phyloP scores from a whole-genome alignment of 2,329 filamentous ascomycete genomes.

The Pseudocercospora macadamiae region DNA sequence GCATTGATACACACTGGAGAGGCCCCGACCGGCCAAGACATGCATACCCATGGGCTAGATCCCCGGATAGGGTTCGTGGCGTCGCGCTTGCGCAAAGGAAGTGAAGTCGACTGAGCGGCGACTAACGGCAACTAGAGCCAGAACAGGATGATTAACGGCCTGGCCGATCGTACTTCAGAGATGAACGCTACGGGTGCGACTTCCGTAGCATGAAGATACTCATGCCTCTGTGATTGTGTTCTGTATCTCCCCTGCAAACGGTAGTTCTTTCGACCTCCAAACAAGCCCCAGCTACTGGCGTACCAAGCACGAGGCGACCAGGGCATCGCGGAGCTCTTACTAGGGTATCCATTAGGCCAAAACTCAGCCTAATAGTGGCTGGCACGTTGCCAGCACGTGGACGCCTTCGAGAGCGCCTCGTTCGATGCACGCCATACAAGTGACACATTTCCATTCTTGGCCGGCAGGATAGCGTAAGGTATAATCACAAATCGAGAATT shows the following conservation, averaged over 20 bases:
- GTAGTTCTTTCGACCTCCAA: not conserved
- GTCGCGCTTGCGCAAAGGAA: slow-evolving; percentile 2
- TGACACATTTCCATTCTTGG: not conserved
- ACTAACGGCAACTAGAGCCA: not conserved
- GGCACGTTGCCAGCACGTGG: not conserved
- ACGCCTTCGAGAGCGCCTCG: not conserved
- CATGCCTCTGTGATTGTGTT: not conserved
- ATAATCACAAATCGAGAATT: not conserved
- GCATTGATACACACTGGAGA: not conserved
- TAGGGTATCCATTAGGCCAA: not conserved
- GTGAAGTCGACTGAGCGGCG: slow-evolving; percentile 5
- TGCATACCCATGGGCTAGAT: slow-evolving; percentile 4
- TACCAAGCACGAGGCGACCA: not conserved
- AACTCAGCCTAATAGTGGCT: not conserved
- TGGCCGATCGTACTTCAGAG: not conserved
- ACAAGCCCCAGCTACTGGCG: not conserved
- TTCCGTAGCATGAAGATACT: not conserved
- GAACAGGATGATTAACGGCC: not conserved
- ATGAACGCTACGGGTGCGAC: not conserved
- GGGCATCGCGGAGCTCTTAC: not conserved
- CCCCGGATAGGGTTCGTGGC: slow-evolving; percentile 5
- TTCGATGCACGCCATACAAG: not conserved
- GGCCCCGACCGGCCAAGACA: not conserved
- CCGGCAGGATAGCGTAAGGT: not conserved
- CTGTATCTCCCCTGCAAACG: not conserved